phyloP scores from a whole-genome alignment of 306 rosid species.

The Pyrus betulifolia region DNA sequence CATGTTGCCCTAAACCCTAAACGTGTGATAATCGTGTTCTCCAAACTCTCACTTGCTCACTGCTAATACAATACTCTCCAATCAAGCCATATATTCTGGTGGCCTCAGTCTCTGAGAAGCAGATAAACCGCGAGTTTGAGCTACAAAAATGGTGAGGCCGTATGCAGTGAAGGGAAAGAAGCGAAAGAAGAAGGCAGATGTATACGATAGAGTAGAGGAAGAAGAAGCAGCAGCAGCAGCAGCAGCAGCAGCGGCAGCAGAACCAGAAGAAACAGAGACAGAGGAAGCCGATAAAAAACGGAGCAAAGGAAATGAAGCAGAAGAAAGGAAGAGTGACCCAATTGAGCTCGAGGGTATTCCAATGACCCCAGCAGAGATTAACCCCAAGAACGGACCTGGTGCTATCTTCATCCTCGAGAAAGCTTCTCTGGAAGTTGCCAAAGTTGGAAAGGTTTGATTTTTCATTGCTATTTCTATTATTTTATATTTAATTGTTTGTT shows the following conservation, averaged over 20 bases:
- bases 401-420: constrained; percentile 70
- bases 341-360: constrained; percentile 52
- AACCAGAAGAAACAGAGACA: constrained; percentile 1
- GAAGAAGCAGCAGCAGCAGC: constrained; percentile 15
- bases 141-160: constrained; percentile 39
- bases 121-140: background rate
- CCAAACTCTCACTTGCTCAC: no score
- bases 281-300: constrained; percentile 3
- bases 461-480: background rate
- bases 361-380: constrained; percentile 21
- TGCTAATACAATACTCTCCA: background rate
- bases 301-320: constrained; percentile 1
- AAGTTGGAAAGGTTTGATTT: constrained; percentile 72
- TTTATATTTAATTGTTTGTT: background rate
- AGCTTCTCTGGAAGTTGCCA: constrained; percentile 78
- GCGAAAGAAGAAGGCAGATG: constrained; percentile 42
- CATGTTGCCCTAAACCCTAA: background rate
- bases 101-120: background rate
- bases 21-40: background rate
- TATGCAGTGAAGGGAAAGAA: constrained; percentile 43
- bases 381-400: constrained; percentile 25
- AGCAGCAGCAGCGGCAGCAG: background rate
- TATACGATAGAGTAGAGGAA: constrained; percentile 29
- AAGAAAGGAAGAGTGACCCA: background rate
- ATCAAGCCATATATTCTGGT: background rate